Base-by-base conservation (phyloP, 2,329 filamentous ascomycete species). In the Tricladium varicosporioides region DNA sequence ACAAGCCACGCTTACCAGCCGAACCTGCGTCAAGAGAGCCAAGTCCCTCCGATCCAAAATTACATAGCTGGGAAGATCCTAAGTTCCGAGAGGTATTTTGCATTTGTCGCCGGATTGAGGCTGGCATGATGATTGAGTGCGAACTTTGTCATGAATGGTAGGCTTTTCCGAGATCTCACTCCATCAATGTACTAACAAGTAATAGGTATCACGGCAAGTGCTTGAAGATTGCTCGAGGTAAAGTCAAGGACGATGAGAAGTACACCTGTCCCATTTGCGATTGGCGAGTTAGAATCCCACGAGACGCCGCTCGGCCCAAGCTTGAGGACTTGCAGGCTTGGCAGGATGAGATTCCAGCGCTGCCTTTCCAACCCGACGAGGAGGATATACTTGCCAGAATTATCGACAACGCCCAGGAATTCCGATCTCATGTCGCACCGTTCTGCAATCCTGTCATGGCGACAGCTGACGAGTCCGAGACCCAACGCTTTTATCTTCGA, bases 81-180 rank as follows among this genome's bases (percentile, higher is more conserved):
- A 85, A 76, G 32, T 80, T 80, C 55, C 74, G 83, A 36, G 92
- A 97, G 70, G 93, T 97, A 0, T 99, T 97, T 72, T 99, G 94
- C 73, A 96, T 99, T 64, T 99, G 94, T 74, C 86, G 94, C 58
- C 91, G 87, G 61, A 84, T 91, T 5, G 94, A 99, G 73, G 92
- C 93, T 40, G 94, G 94, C 51, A 95, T 97, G 88, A 99, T 99
- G 94, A 97, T 99, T 67, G 94, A 99, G 74, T 99, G 94, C 71
- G 94, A 97, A 71, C 80, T 97, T 42, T 99, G 94, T 73, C 93
- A 97, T 69, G 94, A 99, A 76, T 99, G 94, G 94, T 92, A 73
- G 78, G 86, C 22, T 22, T 78, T 16, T 27, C 42, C 16, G 16
- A 11, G 8, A 15, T 18, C 5, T 33, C 2, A 5, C 50, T 44